phyloP scores from a whole-genome alignment of 169 alveolate species.

The Cryptosporidium canis region DNA sequence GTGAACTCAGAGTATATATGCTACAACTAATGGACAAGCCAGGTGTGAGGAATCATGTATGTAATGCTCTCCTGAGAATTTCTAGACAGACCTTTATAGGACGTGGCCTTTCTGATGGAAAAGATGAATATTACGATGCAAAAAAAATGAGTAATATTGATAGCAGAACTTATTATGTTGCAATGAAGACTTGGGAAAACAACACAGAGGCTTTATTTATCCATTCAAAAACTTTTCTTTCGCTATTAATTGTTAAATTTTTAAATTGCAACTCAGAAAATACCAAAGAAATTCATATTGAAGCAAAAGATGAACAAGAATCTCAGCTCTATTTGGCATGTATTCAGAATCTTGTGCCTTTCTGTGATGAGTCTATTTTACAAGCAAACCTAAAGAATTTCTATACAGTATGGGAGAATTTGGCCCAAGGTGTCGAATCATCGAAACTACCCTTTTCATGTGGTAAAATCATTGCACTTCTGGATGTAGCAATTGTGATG shows the following conservation, averaged over 20 bases:
- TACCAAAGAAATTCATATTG: background rate
- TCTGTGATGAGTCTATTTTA: conserved; percentile 10
- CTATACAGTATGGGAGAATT: conserved; percentile 34
- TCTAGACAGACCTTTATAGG: conserved; percentile 63
- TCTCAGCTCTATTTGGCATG: conserved; percentile 42
- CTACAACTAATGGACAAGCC: conserved; percentile 37
- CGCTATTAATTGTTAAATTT: conserved; percentile 40
- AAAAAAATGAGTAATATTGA: conserved; percentile 40
- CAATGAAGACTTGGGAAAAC: conserved; percentile 1
- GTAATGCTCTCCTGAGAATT: conserved; percentile 40
- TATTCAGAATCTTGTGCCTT: conserved; percentile 53
- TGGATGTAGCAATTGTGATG: conserved; percentile 67
- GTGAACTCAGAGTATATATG: conserved; percentile 13
- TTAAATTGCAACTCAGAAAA: conserved; percentile 12
- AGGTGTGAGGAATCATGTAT: conserved; percentile 19
- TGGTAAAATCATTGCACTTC: conserved; percentile 37
- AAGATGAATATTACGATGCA: conserved; percentile 34
- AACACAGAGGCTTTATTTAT: background rate
- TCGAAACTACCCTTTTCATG: conserved; percentile 23
- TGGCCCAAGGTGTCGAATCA: conserved; percentile 34
- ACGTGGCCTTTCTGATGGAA: background rate
- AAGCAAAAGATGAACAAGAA: conserved; percentile 10
- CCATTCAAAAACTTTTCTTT: conserved; percentile 18
- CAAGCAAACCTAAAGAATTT: conserved; percentile 25
- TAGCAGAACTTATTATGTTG: conserved; percentile 24